phyloP scores from a whole-genome alignment of 768 basidiomycete species.

The Termitomyces sp. region DNA sequence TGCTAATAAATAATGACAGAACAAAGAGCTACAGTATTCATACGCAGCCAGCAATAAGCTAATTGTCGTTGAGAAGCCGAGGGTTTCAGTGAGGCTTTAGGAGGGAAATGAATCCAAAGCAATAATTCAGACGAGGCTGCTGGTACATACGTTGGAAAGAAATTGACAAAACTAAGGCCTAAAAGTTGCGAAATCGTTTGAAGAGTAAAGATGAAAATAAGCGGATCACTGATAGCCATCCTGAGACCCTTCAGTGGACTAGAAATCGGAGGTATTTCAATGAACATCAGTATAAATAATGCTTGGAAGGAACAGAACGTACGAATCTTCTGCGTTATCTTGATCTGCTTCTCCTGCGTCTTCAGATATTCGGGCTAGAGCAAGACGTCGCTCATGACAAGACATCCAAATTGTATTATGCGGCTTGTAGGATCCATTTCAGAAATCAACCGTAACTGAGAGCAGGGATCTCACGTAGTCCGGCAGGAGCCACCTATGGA shows the following conservation, averaged over 20 bases:
- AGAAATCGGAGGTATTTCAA: not conserved
- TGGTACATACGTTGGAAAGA: constrained; percentile 44
- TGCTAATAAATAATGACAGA: not conserved
- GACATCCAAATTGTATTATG: constrained; percentile 58
- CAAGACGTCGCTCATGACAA: constrained; percentile 44
- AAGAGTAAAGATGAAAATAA: constrained; percentile 47
- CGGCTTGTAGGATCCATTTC: constrained; percentile 29
- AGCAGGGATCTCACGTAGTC: constrained; percentile 39
- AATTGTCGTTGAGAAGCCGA: constrained; percentile 54
- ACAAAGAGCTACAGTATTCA: constrained; percentile 11
- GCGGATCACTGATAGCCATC: constrained; percentile 50
- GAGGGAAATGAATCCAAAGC: not conserved
- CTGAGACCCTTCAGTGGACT: constrained; percentile 48
- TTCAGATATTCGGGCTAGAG: constrained; percentile 60
- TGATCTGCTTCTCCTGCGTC: constrained; percentile 64
- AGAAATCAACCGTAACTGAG: not conserved
- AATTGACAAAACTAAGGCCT: constrained; percentile 55
- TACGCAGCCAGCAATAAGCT: constrained; percentile 59
- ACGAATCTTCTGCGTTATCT: constrained; percentile 56
- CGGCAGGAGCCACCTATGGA: constrained; percentile 46
- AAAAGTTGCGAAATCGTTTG: constrained; percentile 45
- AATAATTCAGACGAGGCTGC: not conserved
- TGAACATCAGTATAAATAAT: not conserved
- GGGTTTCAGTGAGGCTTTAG: constrained; percentile 46
- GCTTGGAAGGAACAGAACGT: constrained; percentile 16